Base-by-base conservation (phyloP, 495 filamentous ascomycete genomes). In the Xylaria scruposa region DNA sequence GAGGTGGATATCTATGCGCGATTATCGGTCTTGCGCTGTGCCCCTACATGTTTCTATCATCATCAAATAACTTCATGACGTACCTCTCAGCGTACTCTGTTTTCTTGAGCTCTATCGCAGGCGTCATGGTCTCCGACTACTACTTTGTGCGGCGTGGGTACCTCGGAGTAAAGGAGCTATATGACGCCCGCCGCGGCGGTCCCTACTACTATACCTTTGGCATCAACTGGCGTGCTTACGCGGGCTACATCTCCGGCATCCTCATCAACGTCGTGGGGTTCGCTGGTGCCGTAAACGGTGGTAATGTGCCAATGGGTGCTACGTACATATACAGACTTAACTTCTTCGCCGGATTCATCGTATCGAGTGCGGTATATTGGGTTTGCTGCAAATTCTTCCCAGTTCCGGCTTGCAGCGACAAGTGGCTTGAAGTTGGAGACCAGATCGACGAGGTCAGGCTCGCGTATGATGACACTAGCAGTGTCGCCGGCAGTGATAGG, bases 61-160 rank as follows among this genome's bases (percentile, higher is more conserved):
- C 85, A 8, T 87, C 89, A n/a, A 97, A 97, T 82, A 90, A 92
- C 78, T 98, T 98, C 85, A 95, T 92, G n/a, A 95, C 93, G 56
- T 98, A 97, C 76, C 90, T 98, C 6, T 95, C 92, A 15, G 92
- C 95, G 31, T 97, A 98, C 84, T 94, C 93, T n/a, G 93, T 98
- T 71, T 98, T 98, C 83, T 89, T 98, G 31, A 95, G 92, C 59
- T 93, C 93, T 47, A 96, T 98, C 75, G 95, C 94, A 17, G 95
- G 94, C 21, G 93, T 97, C 68, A 96, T 98, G 78, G 86, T 94
- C 76, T 90, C 84, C 79, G 95, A 98, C 81, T 98, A 97, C 85
- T 98, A 97, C 81, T 73, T 93, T 70, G 93, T 97, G 24, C 93
- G 94, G 70, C 88, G 87, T 40, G 95, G 95, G 49, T 97, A 95